Conservation (phyloP, 129 eudicot species). For the Flaveria ramosissima region DNA sequence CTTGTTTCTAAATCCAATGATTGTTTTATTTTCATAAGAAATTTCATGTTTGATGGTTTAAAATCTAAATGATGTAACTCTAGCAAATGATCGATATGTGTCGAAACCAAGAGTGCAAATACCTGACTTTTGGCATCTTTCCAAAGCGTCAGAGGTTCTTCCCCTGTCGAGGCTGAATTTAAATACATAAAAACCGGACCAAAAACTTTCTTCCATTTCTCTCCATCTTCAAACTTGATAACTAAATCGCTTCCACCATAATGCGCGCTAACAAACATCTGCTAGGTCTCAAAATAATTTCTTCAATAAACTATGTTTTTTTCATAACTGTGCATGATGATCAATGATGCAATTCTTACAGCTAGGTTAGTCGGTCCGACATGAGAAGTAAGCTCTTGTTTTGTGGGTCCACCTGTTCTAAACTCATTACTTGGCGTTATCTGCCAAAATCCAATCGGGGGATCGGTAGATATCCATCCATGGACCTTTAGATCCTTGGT, state of each 20-base stretch:
- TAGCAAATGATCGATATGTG: not conserved
- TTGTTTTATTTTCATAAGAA: not conserved
- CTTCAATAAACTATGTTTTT: not conserved
- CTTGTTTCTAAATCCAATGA: too few relatives aligned
- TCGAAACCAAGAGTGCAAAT: not conserved
- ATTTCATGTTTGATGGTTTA: not conserved
- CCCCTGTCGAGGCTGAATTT: slow-evolving; percentile 38
- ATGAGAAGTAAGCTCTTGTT: slow-evolving; percentile 75
- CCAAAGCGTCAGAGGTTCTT: slow-evolving; percentile 64
- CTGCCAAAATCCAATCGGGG: slow-evolving; percentile 58
- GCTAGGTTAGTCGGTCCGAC: slow-evolving; percentile 72
- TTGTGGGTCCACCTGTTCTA: slow-evolving; percentile 46
- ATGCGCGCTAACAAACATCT: slow-evolving; percentile 67
- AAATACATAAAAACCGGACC: slow-evolving; percentile 84
- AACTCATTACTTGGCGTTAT: slow-evolving; percentile 62
- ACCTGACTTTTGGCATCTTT: slow-evolving; percentile 67
- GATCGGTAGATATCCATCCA: slow-evolving; percentile 58
- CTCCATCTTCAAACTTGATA: slow-evolving; percentile 63
- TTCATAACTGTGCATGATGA: not conserved
- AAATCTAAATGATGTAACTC: not conserved
- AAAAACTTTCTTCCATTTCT: slow-evolving; percentile 84
- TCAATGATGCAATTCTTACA: slow-evolving; percentile 37
- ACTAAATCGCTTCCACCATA: slow-evolving; percentile 73
- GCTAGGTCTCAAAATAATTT: not conserved
- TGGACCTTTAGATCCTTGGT: slow-evolving; percentile 57